A percentile compares a stretch with the other conserved stretches of the same genome.
Conservation (phyloP, 2,329 filamentous ascomycete genomes). For the Aureobasidium sp. region DNA sequence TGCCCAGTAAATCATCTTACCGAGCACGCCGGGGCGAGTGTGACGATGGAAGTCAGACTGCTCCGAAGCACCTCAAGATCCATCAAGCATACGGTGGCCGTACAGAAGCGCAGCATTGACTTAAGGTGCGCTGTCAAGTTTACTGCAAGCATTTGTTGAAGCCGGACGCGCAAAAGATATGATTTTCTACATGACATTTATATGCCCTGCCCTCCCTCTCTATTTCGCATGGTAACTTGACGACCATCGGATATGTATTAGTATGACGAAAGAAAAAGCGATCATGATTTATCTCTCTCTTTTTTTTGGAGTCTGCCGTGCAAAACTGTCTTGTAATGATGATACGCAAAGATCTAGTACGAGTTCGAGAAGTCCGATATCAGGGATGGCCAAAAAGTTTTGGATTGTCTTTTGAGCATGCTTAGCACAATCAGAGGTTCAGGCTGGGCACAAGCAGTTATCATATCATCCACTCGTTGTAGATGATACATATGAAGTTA, state of each 20-base stretch:
- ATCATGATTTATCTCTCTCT: slow-evolving; percentile 6
- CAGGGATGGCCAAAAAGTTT: too few species aligned
- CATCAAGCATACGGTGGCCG: slow-evolving; percentile 10
- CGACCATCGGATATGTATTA: slow-evolving; percentile 16
- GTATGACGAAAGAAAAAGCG: slow-evolving; percentile 16
- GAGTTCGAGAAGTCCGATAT: too few species aligned
- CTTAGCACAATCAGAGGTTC: too few species aligned
- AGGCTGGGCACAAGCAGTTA: too few species aligned
- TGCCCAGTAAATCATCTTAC: slow-evolving; percentile 15
- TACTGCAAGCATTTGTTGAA: slow-evolving; percentile 15
- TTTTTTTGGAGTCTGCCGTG: neutral
- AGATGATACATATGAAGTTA: too few species aligned
- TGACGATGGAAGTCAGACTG: neutral
- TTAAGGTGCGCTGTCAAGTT: slow-evolving; percentile 14
- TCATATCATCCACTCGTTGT: too few species aligned
- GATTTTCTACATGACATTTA: slow-evolving; percentile 17
- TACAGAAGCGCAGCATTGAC: slow-evolving; percentile 9
- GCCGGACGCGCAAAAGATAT: slow-evolving; percentile 16
- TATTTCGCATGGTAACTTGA: slow-evolving; percentile 8
- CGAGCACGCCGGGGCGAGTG: neutral
- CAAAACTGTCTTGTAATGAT: neutral
- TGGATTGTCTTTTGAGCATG: too few species aligned
- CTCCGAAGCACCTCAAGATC: neutral
- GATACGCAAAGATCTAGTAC: too few species aligned
- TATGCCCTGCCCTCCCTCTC: slow-evolving; percentile 11